These are phyloP conservation scores for Fraxinus sp. DNA, from an alignment of 305 asterid species.

Conservation along the genomic window DNA sequence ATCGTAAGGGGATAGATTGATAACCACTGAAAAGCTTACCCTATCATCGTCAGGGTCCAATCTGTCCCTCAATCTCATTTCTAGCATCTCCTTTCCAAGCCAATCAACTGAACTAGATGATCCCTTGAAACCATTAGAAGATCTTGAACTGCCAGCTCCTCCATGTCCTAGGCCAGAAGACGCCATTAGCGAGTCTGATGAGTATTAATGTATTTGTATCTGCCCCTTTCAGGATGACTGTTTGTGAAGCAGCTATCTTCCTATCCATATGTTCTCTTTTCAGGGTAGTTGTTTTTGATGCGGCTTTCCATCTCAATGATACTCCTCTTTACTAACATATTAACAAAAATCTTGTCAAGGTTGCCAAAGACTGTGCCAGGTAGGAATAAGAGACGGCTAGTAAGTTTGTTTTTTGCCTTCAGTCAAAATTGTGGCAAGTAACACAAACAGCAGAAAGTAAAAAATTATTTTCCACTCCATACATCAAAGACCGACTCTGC, in stretches of 20 bases:
- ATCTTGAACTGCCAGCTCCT: constrained; percentile 96
- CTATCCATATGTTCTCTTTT: constrained; percentile 29
- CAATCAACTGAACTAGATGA: constrained; percentile 95
- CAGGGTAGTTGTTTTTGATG: constrained; percentile 27
- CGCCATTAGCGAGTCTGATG: constrained; percentile 58
- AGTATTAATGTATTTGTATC: constrained; percentile 37
- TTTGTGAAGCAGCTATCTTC: constrained; percentile 26
- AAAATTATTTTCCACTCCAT: constrained; percentile 2
- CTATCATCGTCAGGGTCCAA: constrained; percentile 75
- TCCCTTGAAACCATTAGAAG: constrained; percentile 79
- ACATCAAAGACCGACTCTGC: not conserved
- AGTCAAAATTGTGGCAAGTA: constrained; percentile 12
- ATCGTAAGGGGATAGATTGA: constrained; percentile 12
- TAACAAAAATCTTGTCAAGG: constrained; percentile 20
- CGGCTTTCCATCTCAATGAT: constrained; percentile 40
- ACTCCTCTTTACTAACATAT: constrained; percentile 41
- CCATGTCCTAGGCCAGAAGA: constrained; percentile 84
- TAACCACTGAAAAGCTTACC: constrained; percentile 46
- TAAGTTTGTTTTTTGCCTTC: not conserved
- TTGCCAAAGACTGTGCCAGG: constrained; percentile 16
- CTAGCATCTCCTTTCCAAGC: constrained; percentile 95
- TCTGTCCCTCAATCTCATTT: constrained; percentile 84
- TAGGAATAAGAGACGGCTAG: constrained; percentile 20
- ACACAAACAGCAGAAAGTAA: constrained; percentile 7
- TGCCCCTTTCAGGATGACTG: constrained; percentile 29